Conservation (phyloP, 129 eudicot genomes). For the Flaveria robusta region DNA sequence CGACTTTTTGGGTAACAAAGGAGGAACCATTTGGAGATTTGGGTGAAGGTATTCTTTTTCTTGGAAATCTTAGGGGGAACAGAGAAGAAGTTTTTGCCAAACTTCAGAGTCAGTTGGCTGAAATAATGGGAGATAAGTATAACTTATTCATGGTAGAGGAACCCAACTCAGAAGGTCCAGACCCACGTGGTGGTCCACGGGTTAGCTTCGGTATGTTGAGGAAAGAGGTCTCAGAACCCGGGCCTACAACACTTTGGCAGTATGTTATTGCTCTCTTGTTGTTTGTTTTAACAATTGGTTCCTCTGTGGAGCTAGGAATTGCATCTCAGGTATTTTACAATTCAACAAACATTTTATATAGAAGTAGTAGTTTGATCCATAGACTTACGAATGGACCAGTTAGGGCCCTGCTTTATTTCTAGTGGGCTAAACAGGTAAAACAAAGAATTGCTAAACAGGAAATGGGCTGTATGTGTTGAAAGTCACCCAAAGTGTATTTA, state of each 20-base stretch:
- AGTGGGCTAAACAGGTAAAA: neutral
- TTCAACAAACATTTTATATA: neutral
- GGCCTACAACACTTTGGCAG: slow-evolving; percentile 95
- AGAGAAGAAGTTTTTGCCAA: slow-evolving; percentile 82
- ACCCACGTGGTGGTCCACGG: slow-evolving; percentile 99
- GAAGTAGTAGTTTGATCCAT: no score
- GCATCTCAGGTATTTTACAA: slow-evolving; percentile 82
- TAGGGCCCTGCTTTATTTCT: no score
- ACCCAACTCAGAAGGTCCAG: slow-evolving; percentile 86
- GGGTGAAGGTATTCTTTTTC: slow-evolving; percentile 95
- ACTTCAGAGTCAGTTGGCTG: slow-evolving; percentile 76
- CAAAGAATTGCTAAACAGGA: neutral
- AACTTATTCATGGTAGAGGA: slow-evolving; percentile 99
- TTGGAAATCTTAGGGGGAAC: slow-evolving; percentile 93
- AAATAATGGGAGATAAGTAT: slow-evolving; percentile 92
- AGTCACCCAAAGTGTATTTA: neutral
- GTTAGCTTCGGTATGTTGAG: slow-evolving; percentile 96
- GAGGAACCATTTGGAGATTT: slow-evolving; percentile 97
- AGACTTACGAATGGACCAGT: no score
- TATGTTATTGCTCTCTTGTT: slow-evolving; percentile 88
- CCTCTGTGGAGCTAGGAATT: slow-evolving; percentile 97
- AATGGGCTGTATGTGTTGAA: neutral
- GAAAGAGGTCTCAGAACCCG: slow-evolving; percentile 97
- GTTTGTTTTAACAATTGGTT: slow-evolving; percentile 91
- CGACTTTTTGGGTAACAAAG: slow-evolving; percentile 94